These are phyloP conservation scores for Dryadomyces quercus-mongolicae DNA, from an alignment of 2,329 filamentous ascomycete genomes.

Conservation along the genomic window DNA sequence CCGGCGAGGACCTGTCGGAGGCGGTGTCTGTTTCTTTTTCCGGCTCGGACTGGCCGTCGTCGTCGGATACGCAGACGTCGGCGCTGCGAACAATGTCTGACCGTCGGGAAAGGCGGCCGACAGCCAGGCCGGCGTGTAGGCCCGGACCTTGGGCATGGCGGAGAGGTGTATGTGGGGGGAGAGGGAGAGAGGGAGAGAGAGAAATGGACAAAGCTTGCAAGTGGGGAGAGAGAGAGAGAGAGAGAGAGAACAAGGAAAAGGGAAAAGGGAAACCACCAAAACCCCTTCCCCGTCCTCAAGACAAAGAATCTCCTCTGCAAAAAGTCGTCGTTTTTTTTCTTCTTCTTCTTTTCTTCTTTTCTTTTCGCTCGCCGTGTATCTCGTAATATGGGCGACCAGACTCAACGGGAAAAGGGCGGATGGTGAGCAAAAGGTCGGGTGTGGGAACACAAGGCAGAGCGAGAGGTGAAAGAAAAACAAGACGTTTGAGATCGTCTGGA, in stretches of 20 bases:
- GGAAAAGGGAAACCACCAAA: background rate
- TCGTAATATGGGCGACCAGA: no score
- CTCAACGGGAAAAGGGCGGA: no score
- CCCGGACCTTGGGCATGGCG: slow-evolving; percentile 73
- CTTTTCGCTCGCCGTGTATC: no score
- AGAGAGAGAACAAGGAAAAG: background rate
- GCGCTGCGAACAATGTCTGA: slow-evolving; percentile 59
- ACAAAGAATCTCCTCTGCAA: no score
- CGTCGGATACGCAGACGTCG: slow-evolving; percentile 23
- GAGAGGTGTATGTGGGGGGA: background rate
- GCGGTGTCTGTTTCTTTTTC: slow-evolving; percentile 24
- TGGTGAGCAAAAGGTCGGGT: background rate
- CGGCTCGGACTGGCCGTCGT: slow-evolving; percentile 19
- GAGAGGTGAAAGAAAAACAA: background rate
- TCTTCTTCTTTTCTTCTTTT: no score
- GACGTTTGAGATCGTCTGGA: background rate
- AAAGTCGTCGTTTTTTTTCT: no score
- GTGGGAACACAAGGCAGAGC: background rate
- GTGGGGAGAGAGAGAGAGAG: background rate
- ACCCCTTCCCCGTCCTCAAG: background rate
- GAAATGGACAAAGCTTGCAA: no score
- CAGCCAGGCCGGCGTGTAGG: slow-evolving; percentile 81
- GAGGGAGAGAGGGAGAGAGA: background rate
- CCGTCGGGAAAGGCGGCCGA: slow-evolving; percentile 59
- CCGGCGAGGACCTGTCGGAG: slow-evolving; percentile 37